Evolutionary conservation across 805 yeast genomes (phyloP).

Genomic region (Metschnikowia arizonensis): DNA sequence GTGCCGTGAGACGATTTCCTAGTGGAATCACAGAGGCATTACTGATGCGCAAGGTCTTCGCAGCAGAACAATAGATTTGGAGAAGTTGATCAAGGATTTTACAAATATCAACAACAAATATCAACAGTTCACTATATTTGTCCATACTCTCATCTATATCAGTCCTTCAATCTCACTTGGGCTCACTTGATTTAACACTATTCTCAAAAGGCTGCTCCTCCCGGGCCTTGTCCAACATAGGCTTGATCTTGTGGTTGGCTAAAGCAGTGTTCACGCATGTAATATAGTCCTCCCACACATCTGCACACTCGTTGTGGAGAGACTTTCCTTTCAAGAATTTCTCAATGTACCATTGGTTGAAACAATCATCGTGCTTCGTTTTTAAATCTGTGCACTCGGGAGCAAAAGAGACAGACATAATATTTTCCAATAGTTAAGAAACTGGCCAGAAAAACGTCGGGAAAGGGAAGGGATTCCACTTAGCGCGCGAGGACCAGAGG

Average conservation of each 20-base stretch:
- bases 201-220: conserved; percentile 74
- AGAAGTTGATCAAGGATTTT: too few species aligned
- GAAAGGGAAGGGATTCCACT: too few species aligned
- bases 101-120: too few species aligned
- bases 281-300: conserved; percentile 81
- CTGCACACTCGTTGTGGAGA: conserved; percentile 82
- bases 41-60: not conserved
- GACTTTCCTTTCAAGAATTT: conserved; percentile 53
- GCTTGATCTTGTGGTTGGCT: conserved; percentile 69
- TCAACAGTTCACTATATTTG: too few species aligned
- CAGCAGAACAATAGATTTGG: too few species aligned
- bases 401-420: conserved; percentile 74
- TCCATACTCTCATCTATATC: not conserved
- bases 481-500: too few species aligned
- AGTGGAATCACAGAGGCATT: not conserved
- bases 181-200: conserved; percentile 1
- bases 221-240: conserved; percentile 83
- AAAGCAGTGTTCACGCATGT: conserved; percentile 76
- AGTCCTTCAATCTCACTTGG: not conserved
- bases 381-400: conserved; percentile 93
- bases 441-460: conserved; percentile 1
- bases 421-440: conserved; percentile 33
- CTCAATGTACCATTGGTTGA: conserved; percentile 93
- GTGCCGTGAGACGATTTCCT: not conserved
- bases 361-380: conserved; percentile 85